Percentiles rank a stretch among this genome's conserved stretches.
These are phyloP conservation scores for Eucommia ulmoides DNA, from an alignment of 257 asterid genomes.

Conservation along the genomic window DNA sequence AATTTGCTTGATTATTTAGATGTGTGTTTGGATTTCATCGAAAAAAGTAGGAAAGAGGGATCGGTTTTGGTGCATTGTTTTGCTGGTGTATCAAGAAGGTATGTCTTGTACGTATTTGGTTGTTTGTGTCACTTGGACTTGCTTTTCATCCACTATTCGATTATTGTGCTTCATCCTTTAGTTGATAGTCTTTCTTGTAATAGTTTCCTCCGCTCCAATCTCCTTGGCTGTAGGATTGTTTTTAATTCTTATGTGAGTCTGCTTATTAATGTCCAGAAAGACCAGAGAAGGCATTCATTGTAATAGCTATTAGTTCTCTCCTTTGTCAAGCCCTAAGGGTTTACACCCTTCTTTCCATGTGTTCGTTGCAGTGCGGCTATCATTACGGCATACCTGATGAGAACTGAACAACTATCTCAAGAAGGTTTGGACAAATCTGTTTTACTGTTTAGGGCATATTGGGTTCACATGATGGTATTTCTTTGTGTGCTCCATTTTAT, in stretches of 20 bases:
- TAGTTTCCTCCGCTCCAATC: background rate
- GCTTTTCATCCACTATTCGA: no score
- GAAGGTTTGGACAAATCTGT: conserved; percentile 47
- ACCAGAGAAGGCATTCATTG: conserved; percentile 18
- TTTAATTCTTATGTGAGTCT: conserved; percentile 1
- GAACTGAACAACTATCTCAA: conserved; percentile 67
- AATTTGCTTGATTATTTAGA: conserved; percentile 81
- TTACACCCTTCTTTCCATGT: conserved; percentile 54
- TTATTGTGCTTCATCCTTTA: background rate
- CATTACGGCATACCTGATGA: conserved; percentile 88
- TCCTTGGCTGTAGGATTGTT: background rate
- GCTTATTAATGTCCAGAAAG: conserved; percentile 7
- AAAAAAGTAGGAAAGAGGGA: conserved; percentile 70
- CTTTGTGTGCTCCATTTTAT: conserved; percentile 7
- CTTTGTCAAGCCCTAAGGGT: conserved; percentile 39
- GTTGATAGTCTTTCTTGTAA: background rate
- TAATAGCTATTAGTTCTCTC: conserved; percentile 33
- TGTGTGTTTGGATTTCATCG: conserved; percentile 81
- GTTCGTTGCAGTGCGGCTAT: conserved; percentile 90
- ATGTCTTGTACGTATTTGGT: conserved; percentile 8
- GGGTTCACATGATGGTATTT: conserved; percentile 9
- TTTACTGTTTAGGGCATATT: conserved; percentile 12
- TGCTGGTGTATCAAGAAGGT: conserved; percentile 99
- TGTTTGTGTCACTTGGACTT: no score
- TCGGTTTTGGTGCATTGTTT: conserved; percentile 91